phyloP scores from a whole-genome alignment of 495 filamentous ascomycete genomes.

The Cercophora samala region DNA sequence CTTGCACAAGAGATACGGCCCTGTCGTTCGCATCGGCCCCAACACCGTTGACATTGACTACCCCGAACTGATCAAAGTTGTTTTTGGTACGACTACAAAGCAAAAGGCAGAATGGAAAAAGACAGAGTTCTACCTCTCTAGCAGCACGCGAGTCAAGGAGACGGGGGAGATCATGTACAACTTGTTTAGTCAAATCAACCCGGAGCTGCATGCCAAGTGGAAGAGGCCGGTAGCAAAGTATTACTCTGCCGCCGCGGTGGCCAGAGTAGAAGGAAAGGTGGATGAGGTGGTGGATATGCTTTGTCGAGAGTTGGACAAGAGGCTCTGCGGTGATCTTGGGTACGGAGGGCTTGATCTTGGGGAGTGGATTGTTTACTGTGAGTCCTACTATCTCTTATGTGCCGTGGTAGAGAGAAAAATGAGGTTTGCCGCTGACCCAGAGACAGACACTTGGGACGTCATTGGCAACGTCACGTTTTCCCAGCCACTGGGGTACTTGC shows the following conservation, averaged over 20 bases:
- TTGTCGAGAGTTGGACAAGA: slow-evolving; percentile 19
- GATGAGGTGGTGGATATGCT: slow-evolving; percentile 29
- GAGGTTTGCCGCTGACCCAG: background rate
- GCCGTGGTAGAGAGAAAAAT: background rate
- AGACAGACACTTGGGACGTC: slow-evolving; percentile 36
- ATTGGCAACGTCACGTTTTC: slow-evolving; percentile 33
- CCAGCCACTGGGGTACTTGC: slow-evolving; percentile 37
- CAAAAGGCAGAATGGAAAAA: slow-evolving; percentile 12
- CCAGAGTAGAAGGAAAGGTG: slow-evolving; percentile 32
- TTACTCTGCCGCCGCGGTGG: slow-evolving; percentile 33
- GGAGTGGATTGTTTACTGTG: slow-evolving; percentile 28
- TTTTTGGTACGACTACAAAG: slow-evolving; percentile 20
- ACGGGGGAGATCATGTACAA: slow-evolving; percentile 37
- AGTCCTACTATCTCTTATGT: slow-evolving; percentile 2
- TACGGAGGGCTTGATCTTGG: slow-evolving; percentile 17
- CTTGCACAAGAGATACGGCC: slow-evolving; percentile 40
- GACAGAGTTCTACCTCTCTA: slow-evolving; percentile 38
- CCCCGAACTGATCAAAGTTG: slow-evolving; percentile 27
- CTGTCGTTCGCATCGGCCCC: slow-evolving; percentile 39
- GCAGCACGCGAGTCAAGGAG: slow-evolving; percentile 29
- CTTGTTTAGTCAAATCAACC: slow-evolving; percentile 35
- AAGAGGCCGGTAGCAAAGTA: slow-evolving; percentile 39
- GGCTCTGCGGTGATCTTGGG: slow-evolving; percentile 7
- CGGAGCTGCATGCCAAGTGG: slow-evolving; percentile 27
- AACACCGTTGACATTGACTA: slow-evolving; percentile 40